Base-by-base conservation (phyloP, 2,329 filamentous ascomycete species). In the Leptographium galeiforme region DNA sequence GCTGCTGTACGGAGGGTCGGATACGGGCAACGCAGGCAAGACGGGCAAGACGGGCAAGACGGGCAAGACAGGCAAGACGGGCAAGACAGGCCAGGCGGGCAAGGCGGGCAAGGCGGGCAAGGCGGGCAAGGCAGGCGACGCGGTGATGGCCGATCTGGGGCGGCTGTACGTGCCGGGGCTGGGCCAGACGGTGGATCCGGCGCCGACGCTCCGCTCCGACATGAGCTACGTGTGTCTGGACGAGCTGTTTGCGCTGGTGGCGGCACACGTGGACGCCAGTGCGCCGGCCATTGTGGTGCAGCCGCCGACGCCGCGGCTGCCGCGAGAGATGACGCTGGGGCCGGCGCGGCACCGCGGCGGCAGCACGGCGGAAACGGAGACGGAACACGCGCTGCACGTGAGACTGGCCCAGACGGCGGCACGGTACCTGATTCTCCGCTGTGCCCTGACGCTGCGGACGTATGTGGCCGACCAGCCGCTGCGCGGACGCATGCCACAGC, bases 401-500 rank as follows among this genome's bases (percentile, higher is more conserved):
- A 74, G 80, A 13, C 79, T 97, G 16, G 86, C 91, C 0, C 78
- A 82, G 63, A 85, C 85, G 4, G 80, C 84, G 0, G 84, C 87
- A 0, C 89, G 89, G 0, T 91, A 88, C 61, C 75, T 97, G 3
- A 84, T 97, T 46, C 72, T 95, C 2, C 82, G 93, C 3, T 82
- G 86, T 13, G 89, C 87, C 0, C 72, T 95, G 16, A 83, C 87
- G 0, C 70, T 97, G n/a, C 83, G 88, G 53, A 76, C 84, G 1
- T 97, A 95, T 64, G 83, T 94, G 47, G 87, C 89, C 5, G 93
- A 98, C 66, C 91, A 96, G 63, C 90, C 91, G 1, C 72, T 98
- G 19, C 78, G 93, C 14, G 90, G 93, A 0, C 78, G 83, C 50
- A 93, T 94, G 82, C 93, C 93, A 6, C 87, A 93, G 64, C 91